Evolutionary conservation across 78 protist species (phyloP), one percentile per base, ranked within the genome.

Genomic region (Dictyostelium intermedium): DNA sequence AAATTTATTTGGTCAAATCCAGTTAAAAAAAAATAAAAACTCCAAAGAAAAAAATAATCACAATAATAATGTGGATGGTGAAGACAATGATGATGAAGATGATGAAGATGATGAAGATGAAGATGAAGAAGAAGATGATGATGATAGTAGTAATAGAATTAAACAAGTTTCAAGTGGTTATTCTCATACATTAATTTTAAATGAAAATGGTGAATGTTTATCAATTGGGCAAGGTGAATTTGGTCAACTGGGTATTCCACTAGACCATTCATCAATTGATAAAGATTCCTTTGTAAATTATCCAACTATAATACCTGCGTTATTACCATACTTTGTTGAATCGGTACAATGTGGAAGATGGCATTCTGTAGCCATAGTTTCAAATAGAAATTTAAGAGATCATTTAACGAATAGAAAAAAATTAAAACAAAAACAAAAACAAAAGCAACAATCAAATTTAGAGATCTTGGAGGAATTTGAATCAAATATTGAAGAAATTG

Each of bases 161-260:
- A 83, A 80, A 50, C 45, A 66, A 43, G 39, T 89, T 13, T 35
- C 87, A 45, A 27, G 73, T 43, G 94, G 87, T 20, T 89, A 79
- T 50, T 80, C 87, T 9, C 94, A 89, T 39, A 41, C 85, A 27
- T 32, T 80, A 23, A 77, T 70, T 4, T 60, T 76, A 23, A 89
- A 77, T 10, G 83, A 70, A n/a, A 45, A 78, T 41, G 94, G 94
- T 10, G 50, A 78, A 11, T 80, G 86, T 23, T 70, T 30, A 5
- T 10, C 87, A 13, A 37, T 89, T 43, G 94, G 94, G 30, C 77
- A 89, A 25, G 94, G 94, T 43, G 83, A 63, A 23, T 80, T 69
- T 80, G 87, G 87, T 61, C 94, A 89, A 70, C 84, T 89, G 76
- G 86, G 86, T 20, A 20, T 56, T 82, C 82, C 73, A 43, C 82